Evolutionary conservation across 2,329 filamentous ascomycete genomes (phyloP).

Genomic region (Coniochaeta sp.): DNA sequence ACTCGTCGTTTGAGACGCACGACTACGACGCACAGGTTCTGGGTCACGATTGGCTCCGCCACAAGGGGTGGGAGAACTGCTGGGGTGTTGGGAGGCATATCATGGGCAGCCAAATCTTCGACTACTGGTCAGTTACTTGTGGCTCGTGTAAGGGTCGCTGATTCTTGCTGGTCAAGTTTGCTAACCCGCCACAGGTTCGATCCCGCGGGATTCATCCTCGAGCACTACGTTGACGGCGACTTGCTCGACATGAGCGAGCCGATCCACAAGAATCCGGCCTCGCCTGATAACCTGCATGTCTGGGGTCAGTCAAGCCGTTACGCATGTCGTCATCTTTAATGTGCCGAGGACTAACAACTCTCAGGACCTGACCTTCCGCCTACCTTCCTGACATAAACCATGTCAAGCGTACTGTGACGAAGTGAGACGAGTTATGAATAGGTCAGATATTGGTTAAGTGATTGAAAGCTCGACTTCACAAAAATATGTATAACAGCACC

Average conservation of each 20-base stretch:
- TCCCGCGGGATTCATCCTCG: constrained; percentile 54
- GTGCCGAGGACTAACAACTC: constrained; percentile 1
- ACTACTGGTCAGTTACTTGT: constrained; percentile 52
- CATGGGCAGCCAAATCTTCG: constrained; percentile 64
- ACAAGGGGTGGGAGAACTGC: constrained; percentile 55
- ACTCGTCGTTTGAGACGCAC: constrained; percentile 62
- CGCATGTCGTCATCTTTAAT: not conserved
- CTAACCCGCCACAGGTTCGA: constrained; percentile 41
- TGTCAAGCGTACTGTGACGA: not conserved
- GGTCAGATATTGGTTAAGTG: not conserved
- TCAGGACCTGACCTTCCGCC: constrained; percentile 19
- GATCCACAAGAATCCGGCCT: constrained; percentile 30
- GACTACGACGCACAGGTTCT: constrained; percentile 65
- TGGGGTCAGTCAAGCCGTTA: constrained; percentile 29
- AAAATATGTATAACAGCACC: not conserved
- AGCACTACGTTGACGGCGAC: constrained; percentile 67
- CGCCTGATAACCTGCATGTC: constrained; percentile 34
- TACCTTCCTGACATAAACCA: constrained; percentile 15
- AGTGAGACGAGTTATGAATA: not conserved
- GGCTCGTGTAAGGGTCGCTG: too few relatives aligned
- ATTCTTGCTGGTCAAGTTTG: not conserved
- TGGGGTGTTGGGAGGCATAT: constrained; percentile 69
- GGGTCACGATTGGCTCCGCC: constrained; percentile 61
- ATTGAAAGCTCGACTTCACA: not conserved
- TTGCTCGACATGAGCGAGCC: constrained; percentile 48